Base-by-base conservation (phyloP, 2,329 filamentous ascomycete species). In the Phialocephala subalpina region DNA sequence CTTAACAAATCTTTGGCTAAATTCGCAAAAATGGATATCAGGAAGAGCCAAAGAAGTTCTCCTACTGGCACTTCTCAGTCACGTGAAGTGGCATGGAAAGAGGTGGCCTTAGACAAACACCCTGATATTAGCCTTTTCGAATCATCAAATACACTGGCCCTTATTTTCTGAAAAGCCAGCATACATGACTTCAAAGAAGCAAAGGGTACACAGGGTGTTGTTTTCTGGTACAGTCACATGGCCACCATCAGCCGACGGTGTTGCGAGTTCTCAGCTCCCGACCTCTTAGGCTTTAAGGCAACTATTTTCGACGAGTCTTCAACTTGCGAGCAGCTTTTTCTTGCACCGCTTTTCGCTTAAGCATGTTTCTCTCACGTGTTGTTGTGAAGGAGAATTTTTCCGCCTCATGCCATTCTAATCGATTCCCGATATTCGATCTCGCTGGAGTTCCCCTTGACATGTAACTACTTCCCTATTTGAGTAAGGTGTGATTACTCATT, bases 281-380 rank as follows among this genome's bases (percentile, higher is more conserved):
- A 42, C 12, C 12, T 42, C 18, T 38, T 7, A 47, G 42, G 42
- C 18, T 22, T 22, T 11, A 49, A 49, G 45, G 45, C 45, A 22
- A 11, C 4, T 33, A 33, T 33, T 33, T 33, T 9, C 29, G 29
- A 33, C 29, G 4, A 33, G 29, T 42, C 5, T 12, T 42, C 38
- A 53, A 8, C 25, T 53, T 16, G 49, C 29, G 49, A 18, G 49
- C 49, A 53, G 49, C 49, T 53, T 53, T 53, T 53, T 33, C 22
- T 53, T 29, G 49, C 49, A 53, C 49, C 49, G 49, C 49, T 33
- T 53, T 53, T 53, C 22, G 49, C 45, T 49, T 49, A 42, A 42
- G 45, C 7, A 11, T 3, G 22, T 53, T 3, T 16, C 22, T 11
- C 4, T 49, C 12, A 53, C 49, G 49, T 14, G 42, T n/a, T n/a